These are phyloP conservation scores for Crepidotus variabilis DNA, from an alignment of 768 basidiomycete genomes.

Conservation along the genomic window DNA sequence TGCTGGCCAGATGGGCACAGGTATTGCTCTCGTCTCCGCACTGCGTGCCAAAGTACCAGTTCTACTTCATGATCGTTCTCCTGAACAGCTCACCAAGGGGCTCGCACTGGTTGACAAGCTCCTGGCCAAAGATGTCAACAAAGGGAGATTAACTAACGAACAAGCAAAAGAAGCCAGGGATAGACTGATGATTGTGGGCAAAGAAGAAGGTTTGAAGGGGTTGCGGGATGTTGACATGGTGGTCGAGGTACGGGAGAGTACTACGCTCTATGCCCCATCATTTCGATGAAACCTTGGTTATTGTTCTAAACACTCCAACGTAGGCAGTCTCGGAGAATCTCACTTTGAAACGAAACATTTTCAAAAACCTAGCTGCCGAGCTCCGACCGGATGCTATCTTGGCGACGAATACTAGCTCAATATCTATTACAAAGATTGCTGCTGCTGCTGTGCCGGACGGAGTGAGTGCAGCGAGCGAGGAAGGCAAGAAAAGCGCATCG, in stretches of 20 bases:
- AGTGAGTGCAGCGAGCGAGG: conserved; percentile 51
- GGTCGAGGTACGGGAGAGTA: conserved; percentile 61
- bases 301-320: not conserved
- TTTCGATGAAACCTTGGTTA: not conserved
- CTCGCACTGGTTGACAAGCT: conserved; percentile 75
- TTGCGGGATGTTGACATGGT: conserved; percentile 87
- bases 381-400: conserved; percentile 74
- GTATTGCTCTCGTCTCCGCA: conserved; percentile 86
- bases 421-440: conserved; percentile 93
- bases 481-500: conserved; percentile 59
- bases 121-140: conserved; percentile 84
- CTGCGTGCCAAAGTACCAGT: conserved; percentile 85
- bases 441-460: conserved; percentile 66
- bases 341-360: conserved; percentile 73
- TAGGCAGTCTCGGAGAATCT: conserved; percentile 89
- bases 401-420: conserved; percentile 91
- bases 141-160: conserved; percentile 66
- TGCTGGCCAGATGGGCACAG: conserved; percentile 88
- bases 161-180: conserved; percentile 73
- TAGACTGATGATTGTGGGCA: conserved; percentile 57
- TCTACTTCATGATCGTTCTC: conserved; percentile 77
- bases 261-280: too few species aligned
- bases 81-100: conserved; percentile 70
- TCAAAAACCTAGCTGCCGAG: conserved; percentile 63
- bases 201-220: conserved; percentile 44